These are phyloP conservation scores for Stereum hirsutum DNA, from an alignment of 1,284 basidiomycete species.

Conservation along the genomic window DNA sequence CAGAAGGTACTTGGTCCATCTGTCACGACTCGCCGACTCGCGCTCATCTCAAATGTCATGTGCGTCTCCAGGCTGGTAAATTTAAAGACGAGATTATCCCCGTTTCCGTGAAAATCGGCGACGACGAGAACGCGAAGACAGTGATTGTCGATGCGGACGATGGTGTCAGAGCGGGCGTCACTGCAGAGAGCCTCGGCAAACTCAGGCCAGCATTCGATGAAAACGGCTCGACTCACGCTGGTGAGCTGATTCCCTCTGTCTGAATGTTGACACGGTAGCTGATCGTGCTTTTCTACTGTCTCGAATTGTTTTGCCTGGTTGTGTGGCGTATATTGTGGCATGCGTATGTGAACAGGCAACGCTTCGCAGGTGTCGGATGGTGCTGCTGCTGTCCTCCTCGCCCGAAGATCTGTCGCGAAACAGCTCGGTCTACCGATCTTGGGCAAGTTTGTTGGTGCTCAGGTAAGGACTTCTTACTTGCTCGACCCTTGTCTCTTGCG, in stretches of 20 bases:
- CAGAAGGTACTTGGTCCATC: too few species aligned
- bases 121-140: slow-evolving; percentile 80
- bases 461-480: too few species aligned
- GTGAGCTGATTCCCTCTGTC: slow-evolving; percentile 19
- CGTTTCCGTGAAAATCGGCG: slow-evolving; percentile 64
- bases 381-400: slow-evolving; percentile 89
- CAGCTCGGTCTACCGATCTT: slow-evolving; percentile 86
- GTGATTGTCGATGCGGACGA: slow-evolving; percentile 85
- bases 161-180: slow-evolving; percentile 89
- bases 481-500: too few species aligned
- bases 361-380: slow-evolving; percentile 97
- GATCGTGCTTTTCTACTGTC: neutral
- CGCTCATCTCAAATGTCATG: too few species aligned
- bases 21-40: too few species aligned
- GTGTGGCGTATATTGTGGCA: too few species aligned
- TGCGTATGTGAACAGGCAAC: too few species aligned
- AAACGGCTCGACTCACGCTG: slow-evolving; percentile 88
- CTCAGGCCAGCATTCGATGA: slow-evolving; percentile 91
- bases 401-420: slow-evolving; percentile 81
- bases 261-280: neutral
- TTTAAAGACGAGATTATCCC: slow-evolving; percentile 93
- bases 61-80: too few species aligned
- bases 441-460: slow-evolving; percentile 83
- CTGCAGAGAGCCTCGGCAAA: slow-evolving; percentile 78
- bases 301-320: too few species aligned